Conservation (phyloP, 2,329 filamentous ascomycete genomes). For the Epichloe elymi region DNA sequence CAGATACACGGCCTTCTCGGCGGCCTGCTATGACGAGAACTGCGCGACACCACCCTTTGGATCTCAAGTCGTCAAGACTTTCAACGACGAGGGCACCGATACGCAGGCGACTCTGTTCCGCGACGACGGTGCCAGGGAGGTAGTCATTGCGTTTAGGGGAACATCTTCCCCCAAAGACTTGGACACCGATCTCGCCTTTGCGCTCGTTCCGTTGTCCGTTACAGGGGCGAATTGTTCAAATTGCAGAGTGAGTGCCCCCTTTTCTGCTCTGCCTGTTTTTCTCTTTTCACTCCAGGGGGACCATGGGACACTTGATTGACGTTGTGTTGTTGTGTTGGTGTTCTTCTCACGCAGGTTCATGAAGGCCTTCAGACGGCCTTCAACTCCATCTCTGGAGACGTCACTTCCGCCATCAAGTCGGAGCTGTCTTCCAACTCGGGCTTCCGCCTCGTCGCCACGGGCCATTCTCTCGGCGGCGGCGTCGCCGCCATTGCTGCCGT, state of each 20-base stretch:
- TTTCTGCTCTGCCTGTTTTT: no score
- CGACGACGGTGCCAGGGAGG: neutral
- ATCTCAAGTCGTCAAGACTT: neutral
- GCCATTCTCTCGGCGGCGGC: slow-evolving; percentile 1
- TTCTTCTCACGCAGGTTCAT: neutral
- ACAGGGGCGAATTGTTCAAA: neutral
- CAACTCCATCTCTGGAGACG: neutral
- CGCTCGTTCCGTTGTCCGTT: neutral
- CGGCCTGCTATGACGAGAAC: neutral
- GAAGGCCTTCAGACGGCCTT: neutral
- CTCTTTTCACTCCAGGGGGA: no score
- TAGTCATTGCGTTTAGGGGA: slow-evolving; percentile 3
- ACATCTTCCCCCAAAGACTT: slow-evolving; percentile 1
- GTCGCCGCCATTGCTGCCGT: neutral
- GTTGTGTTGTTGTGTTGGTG: neutral
- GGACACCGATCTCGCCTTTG: slow-evolving; percentile 1
- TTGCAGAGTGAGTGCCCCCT: neutral
- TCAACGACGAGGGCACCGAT: neutral
- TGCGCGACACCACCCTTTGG: neutral
- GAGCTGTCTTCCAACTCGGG: neutral
- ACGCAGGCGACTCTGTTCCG: slow-evolving; percentile 3
- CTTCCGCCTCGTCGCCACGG: slow-evolving; percentile 1
- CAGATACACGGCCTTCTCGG: neutral
- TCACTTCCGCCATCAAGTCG: neutral
- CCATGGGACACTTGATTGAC: no score